A percentile compares a stretch with the other conserved stretches of the same genome.
Conservation (phyloP, 73 alveolate species). For the Stentor coeruleus region DNA sequence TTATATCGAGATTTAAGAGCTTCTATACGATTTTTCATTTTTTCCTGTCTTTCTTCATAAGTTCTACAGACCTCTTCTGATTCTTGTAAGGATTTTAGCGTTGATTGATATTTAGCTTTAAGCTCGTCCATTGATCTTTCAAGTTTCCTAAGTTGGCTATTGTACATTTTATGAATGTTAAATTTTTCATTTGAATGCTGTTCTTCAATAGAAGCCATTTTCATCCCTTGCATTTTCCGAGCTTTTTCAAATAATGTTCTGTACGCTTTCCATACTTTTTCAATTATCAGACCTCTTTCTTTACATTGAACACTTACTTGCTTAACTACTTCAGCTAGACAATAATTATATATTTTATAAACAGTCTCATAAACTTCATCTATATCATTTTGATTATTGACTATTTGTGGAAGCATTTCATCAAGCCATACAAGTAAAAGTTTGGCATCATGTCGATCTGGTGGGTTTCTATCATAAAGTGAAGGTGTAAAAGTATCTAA, state of each 20-base stretch:
- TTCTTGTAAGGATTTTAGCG: neutral
- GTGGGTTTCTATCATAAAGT: neutral
- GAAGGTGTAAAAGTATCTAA: neutral
- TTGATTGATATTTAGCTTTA: neutral
- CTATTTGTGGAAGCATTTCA: neutral
- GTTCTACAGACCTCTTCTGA: neutral
- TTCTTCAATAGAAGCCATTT: neutral
- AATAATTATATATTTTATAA: neutral
- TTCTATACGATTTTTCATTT: neutral
- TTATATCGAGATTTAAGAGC: neutral
- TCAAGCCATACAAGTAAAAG: neutral
- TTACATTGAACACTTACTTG: conserved; percentile 23
- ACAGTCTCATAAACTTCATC: neutral
- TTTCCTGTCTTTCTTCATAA: neutral
- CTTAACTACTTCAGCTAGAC: neutral
- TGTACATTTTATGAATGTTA: neutral
- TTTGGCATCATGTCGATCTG: conserved; percentile 12
- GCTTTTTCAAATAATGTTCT: conserved; percentile 8
- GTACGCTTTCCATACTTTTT: neutral
- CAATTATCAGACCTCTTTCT: conserved; percentile 26
- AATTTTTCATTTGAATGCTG: neutral
- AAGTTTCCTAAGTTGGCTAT: neutral
- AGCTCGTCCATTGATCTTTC: no score
- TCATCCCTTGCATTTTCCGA: neutral
- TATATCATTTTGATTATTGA: neutral